Evolutionary conservation across 2,329 filamentous ascomycete genomes (phyloP).

Genomic region (Scleromitrula shiraiana): DNA sequence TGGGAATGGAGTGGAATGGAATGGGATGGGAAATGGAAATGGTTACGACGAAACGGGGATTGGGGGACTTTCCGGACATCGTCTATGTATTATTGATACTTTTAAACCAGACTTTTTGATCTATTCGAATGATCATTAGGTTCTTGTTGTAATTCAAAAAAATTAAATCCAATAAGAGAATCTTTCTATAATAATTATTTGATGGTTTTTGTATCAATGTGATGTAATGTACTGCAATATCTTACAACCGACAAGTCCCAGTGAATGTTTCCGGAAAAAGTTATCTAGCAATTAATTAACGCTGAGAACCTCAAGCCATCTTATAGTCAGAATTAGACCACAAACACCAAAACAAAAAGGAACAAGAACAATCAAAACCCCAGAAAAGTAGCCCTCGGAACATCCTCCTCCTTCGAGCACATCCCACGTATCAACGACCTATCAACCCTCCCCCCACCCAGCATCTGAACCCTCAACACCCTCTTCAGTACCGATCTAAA

Average conservation of each 20-base stretch:
- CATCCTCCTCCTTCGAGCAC: conserved; percentile 3
- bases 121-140: neutral
- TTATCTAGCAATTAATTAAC: too few relatives aligned
- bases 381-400: conserved; percentile 4
- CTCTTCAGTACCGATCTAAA: conserved; percentile 1
- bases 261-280: too few relatives aligned
- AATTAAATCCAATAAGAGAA: too few relatives aligned
- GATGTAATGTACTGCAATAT: too few relatives aligned
- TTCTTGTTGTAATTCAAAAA: neutral
- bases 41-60: neutral
- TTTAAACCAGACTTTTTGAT: conserved; percentile 1
- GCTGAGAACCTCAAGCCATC: too few relatives aligned
- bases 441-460: neutral
- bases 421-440: conserved; percentile 5
- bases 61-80: conserved; percentile 7
- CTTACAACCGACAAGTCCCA: too few relatives aligned
- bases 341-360: too few relatives aligned
- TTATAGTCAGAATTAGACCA: too few relatives aligned
- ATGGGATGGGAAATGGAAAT: neutral
- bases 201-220: too few relatives aligned
- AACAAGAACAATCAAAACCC: conserved; percentile 5
- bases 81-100: conserved; percentile 9
- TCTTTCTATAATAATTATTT: too few relatives aligned
- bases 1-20: conserved; percentile 3
- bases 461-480: conserved; percentile 1